Evolutionary conservation across 345 rosid genomes (phyloP).

Genomic region (Citrus glauca): DNA sequence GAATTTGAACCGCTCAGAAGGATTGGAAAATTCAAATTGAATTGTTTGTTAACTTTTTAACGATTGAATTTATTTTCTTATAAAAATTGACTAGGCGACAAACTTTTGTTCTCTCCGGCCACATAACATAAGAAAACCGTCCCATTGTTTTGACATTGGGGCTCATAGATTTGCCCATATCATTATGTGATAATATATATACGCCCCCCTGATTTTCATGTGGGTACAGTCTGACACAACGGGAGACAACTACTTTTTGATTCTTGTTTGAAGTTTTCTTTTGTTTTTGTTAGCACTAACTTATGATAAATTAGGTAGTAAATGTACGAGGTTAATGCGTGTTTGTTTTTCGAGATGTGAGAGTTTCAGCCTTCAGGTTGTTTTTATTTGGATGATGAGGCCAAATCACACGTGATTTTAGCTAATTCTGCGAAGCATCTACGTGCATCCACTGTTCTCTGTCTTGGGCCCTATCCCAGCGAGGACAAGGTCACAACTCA

Average conservation of each 20-base stretch:
- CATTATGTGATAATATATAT: background rate
- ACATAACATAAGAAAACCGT: background rate
- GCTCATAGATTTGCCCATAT: background rate
- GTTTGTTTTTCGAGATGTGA: background rate
- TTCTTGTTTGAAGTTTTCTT: background rate
- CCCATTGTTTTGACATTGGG: background rate
- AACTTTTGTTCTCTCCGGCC: background rate
- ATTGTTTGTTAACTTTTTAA: background rate
- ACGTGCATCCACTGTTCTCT: background rate
- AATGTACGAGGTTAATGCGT: background rate
- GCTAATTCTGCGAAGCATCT: background rate
- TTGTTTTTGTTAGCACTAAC: background rate
- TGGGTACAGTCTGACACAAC: background rate
- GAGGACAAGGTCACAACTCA: background rate
- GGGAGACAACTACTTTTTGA: background rate
- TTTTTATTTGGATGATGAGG: background rate
- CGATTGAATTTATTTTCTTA: too few species aligned
- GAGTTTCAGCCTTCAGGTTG: background rate
- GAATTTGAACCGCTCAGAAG: background rate
- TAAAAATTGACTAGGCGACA: background rate
- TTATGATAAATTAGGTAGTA: background rate
- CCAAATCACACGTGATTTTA: background rate
- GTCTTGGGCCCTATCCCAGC: background rate
- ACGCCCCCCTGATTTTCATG: background rate
- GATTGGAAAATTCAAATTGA: background rate